phyloP scores from a whole-genome alignment of 169 alveolate genomes.

The Prorocentrum cordatum region DNA sequence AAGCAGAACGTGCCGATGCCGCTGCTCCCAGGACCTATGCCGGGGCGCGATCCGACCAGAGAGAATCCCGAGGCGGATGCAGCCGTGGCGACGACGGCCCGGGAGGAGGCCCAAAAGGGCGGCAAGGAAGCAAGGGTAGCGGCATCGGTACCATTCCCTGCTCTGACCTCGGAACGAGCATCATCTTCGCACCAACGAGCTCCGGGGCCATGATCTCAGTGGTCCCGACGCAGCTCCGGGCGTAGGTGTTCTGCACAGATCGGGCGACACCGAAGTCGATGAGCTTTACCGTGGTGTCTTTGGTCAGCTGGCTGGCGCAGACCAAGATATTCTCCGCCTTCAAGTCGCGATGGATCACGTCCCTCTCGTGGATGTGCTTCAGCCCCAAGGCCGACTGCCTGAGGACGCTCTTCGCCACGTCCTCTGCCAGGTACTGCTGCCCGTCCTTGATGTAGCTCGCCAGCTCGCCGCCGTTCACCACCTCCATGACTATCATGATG shows the following conservation, averaged over 20 bases:
- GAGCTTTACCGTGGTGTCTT: background rate
- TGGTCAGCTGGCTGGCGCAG: constrained; percentile 8
- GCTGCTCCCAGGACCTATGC: no score
- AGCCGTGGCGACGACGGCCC: no score
- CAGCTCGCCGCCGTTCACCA: constrained; percentile 49
- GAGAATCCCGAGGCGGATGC: no score
- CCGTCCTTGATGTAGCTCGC: background rate
- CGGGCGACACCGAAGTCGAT: constrained; percentile 51
- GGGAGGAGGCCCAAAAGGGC: no score
- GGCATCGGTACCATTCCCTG: no score
- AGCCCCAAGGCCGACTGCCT: background rate
- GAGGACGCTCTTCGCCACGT: background rate
- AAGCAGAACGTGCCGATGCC: no score
- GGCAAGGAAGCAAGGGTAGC: no score
- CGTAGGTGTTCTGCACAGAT: background rate
- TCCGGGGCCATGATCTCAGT: constrained; percentile 67
- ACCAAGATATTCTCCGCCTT: background rate
- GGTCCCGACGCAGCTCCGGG: constrained; percentile 59
- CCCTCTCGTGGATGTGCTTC: background rate
- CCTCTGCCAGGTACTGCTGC: background rate
- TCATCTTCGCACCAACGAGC: constrained; percentile 38
- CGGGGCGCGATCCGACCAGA: no score
- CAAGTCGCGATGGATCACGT: background rate
- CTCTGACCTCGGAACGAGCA: no score
- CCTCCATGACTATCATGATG: constrained; percentile 66